These are phyloP conservation scores for Aspergillus asperescens DNA, from an alignment of 495 filamentous ascomycete species.

Conservation along the genomic window DNA sequence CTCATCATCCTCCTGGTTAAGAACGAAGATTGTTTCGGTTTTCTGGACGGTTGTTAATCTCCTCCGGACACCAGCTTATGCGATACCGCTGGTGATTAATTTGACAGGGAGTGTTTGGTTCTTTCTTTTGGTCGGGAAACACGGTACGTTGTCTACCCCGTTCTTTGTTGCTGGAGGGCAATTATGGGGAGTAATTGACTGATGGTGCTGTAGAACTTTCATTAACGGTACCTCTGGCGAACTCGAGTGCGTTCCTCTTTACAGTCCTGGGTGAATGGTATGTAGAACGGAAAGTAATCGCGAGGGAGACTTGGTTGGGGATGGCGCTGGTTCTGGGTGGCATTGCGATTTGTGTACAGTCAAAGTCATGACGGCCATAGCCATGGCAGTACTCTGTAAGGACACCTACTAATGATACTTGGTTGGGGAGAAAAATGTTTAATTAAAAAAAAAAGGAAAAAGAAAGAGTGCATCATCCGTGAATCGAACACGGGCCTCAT, in stretches of 20 bases:
- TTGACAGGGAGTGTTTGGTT: constrained; percentile 97
- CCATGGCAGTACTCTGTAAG: neutral
- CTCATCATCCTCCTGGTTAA: constrained; percentile 40
- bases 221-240: constrained; percentile 89
- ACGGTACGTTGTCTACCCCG: constrained; percentile 68
- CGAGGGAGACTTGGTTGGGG: constrained; percentile 82
- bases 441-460: neutral
- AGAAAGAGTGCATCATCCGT: constrained; percentile 44
- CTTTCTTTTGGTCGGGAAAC: constrained; percentile 87
- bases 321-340: constrained; percentile 76
- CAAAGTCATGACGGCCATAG: constrained; percentile 34
- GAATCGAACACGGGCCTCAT: constrained; percentile 57
- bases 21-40: constrained; percentile 48
- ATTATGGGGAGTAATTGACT: neutral
- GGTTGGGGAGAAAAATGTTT: no score
- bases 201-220: constrained; percentile 62
- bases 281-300: constrained; percentile 84
- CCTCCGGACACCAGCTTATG: constrained; percentile 74
- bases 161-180: neutral
- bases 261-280: constrained; percentile 95
- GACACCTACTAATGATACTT: no score
- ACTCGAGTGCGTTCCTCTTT: constrained; percentile 90
- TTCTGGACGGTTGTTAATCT: constrained; percentile 74
- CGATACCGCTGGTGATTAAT: constrained; percentile 80
- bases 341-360: constrained; percentile 80